Evolutionary conservation across 768 basidiomycete genomes (phyloP).

Genomic region (Erythrobasidium yunnanense): DNA sequence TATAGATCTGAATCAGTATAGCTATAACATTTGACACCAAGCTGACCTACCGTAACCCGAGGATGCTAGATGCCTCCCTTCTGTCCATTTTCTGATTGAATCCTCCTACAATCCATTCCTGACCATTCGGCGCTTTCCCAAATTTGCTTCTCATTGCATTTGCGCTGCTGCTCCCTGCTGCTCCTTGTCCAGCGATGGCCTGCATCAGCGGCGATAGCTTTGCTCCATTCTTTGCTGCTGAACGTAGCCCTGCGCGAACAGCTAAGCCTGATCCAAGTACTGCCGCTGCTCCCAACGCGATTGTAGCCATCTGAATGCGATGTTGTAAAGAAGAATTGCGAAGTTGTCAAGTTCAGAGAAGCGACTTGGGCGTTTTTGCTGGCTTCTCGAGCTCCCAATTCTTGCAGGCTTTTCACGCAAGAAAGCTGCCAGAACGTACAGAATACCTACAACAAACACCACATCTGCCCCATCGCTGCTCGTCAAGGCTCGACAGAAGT

Average conservation of each 20-base stretch:
- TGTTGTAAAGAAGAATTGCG: too few species aligned
- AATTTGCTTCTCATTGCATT: slow-evolving; percentile 51
- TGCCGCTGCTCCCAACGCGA: slow-evolving; percentile 59
- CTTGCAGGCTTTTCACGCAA: too few species aligned
- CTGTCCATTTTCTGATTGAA: slow-evolving; percentile 95
- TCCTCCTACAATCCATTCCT: slow-evolving; percentile 84
- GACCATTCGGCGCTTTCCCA: slow-evolving; percentile 20
- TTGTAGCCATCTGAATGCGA: slow-evolving; percentile 67
- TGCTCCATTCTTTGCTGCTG: slow-evolving; percentile 33
- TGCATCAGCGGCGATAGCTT: slow-evolving; percentile 30
- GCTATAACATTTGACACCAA: background rate
- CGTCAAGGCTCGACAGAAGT: too few species aligned
- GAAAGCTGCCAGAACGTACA: too few species aligned
- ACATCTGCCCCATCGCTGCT: too few species aligned
- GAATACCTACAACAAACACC: too few species aligned
- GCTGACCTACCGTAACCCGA: slow-evolving; percentile 73
- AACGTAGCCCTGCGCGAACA: slow-evolving; percentile 58
- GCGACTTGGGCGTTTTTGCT: too few species aligned
- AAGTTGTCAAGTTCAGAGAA: too few species aligned
- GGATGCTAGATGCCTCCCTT: slow-evolving; percentile 77
- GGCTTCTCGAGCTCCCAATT: too few species aligned
- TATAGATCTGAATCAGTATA: slow-evolving; percentile 41
- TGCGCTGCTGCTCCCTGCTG: slow-evolving; percentile 50
- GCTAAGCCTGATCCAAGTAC: slow-evolving; percentile 65
- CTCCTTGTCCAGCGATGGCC: slow-evolving; percentile 39